Evolutionary conservation across 768 basidiomycete species (phyloP).

Genomic region (Megacollybia marginata): DNA sequence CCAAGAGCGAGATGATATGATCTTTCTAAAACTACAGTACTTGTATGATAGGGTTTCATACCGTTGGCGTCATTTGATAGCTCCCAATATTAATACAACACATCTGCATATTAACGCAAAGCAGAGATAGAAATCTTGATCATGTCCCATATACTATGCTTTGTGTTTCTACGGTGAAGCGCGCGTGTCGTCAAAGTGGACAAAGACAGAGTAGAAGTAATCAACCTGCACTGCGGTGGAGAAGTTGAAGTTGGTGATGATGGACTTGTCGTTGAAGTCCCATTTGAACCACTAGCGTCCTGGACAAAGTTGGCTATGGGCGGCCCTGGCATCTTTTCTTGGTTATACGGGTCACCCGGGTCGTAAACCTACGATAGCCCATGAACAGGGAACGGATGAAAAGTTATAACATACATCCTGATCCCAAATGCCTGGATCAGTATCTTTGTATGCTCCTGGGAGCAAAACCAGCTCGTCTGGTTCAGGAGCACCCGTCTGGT

Average conservation of each 20-base stretch:
- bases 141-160: too few species aligned
- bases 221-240: too few species aligned
- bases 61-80: too few species aligned
- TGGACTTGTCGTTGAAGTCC: not conserved
- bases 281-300: not conserved
- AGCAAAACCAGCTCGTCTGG: conserved; percentile 29
- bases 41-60: too few species aligned
- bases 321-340: conserved; percentile 20
- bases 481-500: conserved; percentile 22
- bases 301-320: conserved; percentile 19
- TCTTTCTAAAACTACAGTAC: too few species aligned
- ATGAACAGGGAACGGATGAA: not conserved
- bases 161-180: too few species aligned
- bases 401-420: conserved; percentile 21
- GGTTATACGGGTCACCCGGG: conserved; percentile 7
- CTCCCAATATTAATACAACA: too few species aligned
- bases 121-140: too few species aligned
- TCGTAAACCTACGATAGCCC: not conserved
- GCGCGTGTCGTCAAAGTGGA: too few species aligned
- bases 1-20: not conserved
- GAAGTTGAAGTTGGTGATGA: too few species aligned
- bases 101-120: too few species aligned
- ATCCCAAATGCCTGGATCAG: conserved; percentile 42
- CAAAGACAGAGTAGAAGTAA: too few species aligned
- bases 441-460: conserved; percentile 45